Base-by-base conservation (phyloP, 2,329 filamentous ascomycete species). In the Hymenoscyphus fraxineus region DNA sequence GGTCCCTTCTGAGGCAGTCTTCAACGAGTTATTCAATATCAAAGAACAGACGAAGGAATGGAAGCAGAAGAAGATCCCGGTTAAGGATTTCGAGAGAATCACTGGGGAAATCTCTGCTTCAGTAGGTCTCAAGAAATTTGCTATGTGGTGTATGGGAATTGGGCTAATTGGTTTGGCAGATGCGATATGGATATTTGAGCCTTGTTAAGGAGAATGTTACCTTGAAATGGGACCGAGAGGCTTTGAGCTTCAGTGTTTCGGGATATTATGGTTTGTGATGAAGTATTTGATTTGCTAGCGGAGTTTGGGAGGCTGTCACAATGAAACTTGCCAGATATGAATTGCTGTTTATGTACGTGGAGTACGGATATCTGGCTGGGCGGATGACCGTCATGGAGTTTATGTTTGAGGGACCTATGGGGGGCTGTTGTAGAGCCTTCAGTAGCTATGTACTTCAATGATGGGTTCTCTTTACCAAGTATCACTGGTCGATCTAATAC, bases 41-140 rank as follows among this genome's bases (percentile, higher is more conserved):
- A 38, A 57, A 44, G 51, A 22, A 19, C 13, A 9, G 1, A 62
- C 32, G 22, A 62, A 62, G 16, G 60, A 27, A 3, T 38, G 60
- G 55, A 62, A 62, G 40, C 60, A 58, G 55, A 62, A 62, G 55
- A 62, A 58, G 27, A 58, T 58, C 3, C 6, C 60, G 7, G 13
- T 62, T 15, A 55, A 38, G 31, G 54, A 62, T 0, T 58, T 62
- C 12, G 19, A 58, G 13, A 15, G n/a, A 13, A 58, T 38, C 15
- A 58, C 54, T 9, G 60, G 60, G 0, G 12, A 19, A 13, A 54
- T 62, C 13, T 4, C 7, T 3, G 55, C 54, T 47, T 62, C 54
- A 55, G 60, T 58, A 61, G 15, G 32, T 27, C 38, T 16, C 9
- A 16, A 10, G 3, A 3, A 35, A 5, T 6, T 31, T 12, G 32